Evolutionary conservation across 345 rosid species (phyloP).

Genomic region (Viola odorata): DNA sequence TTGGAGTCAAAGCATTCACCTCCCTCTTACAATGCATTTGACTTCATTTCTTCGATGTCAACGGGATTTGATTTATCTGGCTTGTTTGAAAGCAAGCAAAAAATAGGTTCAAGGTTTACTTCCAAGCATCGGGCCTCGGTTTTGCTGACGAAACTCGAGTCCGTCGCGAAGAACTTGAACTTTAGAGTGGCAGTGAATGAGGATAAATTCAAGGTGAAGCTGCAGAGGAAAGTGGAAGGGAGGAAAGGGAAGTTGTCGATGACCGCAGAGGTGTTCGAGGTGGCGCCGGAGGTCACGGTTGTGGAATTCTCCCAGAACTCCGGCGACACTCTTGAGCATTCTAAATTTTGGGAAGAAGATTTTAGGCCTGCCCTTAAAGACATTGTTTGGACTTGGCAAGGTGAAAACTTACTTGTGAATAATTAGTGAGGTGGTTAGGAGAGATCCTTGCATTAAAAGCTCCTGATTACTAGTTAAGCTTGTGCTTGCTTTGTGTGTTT

Average conservation of each 20-base stretch:
- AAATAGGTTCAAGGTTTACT: constrained; percentile 20
- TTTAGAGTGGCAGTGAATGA: constrained; percentile 7
- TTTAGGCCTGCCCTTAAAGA: constrained; percentile 41
- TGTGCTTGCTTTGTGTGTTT: too few relatives aligned
- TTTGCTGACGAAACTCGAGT: constrained; percentile 4
- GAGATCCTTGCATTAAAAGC: too few relatives aligned
- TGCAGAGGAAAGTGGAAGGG: constrained; percentile 17
- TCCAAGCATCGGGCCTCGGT: constrained; percentile 1
- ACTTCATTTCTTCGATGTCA: constrained; percentile 17
- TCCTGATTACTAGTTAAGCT: too few relatives aligned
- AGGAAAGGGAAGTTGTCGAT: constrained; percentile 37
- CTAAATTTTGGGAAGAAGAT: constrained; percentile 36
- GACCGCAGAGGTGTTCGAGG: constrained; percentile 15
- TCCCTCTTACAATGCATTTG: constrained; percentile 14
- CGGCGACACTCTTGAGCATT: constrained; percentile 43
- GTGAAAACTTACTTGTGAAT: constrained; percentile 12
- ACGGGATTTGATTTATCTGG: constrained; percentile 14
- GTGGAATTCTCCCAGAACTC: constrained; percentile 29
- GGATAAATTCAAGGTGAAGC: constrained; percentile 9
- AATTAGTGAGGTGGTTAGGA: too few relatives aligned
- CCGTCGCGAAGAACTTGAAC: constrained; percentile 13
- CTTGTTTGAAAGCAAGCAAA: constrained; percentile 15
- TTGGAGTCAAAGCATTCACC: constrained; percentile 6
- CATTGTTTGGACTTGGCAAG: constrained; percentile 48
- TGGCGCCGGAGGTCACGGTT: constrained; percentile 17